These are phyloP conservation scores for Ascosphaera apis DNA, from an alignment of 2,329 filamentous ascomycete genomes.

Conservation along the genomic window DNA sequence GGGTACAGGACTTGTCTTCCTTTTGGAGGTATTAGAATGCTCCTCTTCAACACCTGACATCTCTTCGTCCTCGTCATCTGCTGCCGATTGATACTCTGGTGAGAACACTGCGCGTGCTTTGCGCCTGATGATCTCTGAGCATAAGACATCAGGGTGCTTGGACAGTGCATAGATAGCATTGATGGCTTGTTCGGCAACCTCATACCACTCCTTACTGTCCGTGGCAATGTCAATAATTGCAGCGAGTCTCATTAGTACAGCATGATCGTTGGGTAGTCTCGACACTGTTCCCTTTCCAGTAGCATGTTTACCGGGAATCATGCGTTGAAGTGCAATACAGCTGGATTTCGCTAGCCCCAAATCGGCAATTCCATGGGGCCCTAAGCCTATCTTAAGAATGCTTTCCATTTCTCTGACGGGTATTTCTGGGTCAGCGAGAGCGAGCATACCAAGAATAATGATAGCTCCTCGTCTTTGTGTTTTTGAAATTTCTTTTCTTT, in stretches of 20 bases:
- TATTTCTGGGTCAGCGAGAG: constrained; percentile 75
- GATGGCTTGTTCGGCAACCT: constrained; percentile 87
- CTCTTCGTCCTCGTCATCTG: constrained; percentile 12
- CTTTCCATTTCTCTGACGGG: constrained; percentile 88
- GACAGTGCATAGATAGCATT: constrained; percentile 85
- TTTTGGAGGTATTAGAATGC: constrained; percentile 22
- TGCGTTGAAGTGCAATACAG: constrained; percentile 74
- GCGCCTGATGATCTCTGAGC: constrained; percentile 68
- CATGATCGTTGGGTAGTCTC: constrained; percentile 76
- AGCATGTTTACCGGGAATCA: constrained; percentile 66
- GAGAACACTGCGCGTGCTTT: constrained; percentile 67
- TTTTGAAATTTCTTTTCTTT: constrained; percentile 77
- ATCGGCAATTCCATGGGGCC: constrained; percentile 55
- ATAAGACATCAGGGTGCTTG: constrained; percentile 81
- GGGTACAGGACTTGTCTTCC: constrained; percentile 43
- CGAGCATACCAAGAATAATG: constrained; percentile 91
- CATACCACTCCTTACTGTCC: constrained; percentile 84
- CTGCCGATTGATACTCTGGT: constrained; percentile 15
- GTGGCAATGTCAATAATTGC: constrained; percentile 68
- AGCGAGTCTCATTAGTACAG: constrained; percentile 57
- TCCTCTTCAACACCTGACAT: constrained; percentile 9
- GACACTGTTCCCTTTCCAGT: constrained; percentile 42
- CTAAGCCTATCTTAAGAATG: constrained; percentile 76
- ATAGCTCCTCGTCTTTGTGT: constrained; percentile 81
- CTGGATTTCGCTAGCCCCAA: constrained; percentile 84